Evolutionary conservation across 345 rosid species (phyloP).

Genomic region (Firmiana major): DNA sequence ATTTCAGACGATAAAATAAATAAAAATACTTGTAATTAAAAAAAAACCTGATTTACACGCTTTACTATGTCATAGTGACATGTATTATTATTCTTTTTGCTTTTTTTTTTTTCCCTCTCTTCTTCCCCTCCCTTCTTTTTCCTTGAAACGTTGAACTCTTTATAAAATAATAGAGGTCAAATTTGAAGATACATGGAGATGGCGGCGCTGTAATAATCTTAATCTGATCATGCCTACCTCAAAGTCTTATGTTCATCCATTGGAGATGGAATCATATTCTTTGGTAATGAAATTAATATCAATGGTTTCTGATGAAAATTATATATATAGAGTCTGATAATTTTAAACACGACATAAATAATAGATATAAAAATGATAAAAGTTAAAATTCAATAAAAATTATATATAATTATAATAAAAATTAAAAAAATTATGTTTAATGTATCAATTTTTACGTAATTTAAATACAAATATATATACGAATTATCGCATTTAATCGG

Average conservation of each 20-base stretch:
- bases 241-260: neutral
- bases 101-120: neutral
- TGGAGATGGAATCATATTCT: slow-evolving; percentile 21
- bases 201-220: neutral
- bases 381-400: too few relatives aligned
- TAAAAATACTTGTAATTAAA: too few relatives aligned
- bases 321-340: neutral
- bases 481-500: neutral
- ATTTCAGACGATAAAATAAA: too few relatives aligned
- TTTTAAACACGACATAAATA: too few relatives aligned
- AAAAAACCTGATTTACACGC: too few relatives aligned
- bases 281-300: neutral
- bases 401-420: too few relatives aligned
- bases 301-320: neutral
- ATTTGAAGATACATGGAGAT: neutral
- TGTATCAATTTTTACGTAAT: too few relatives aligned
- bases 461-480: too few relatives aligned
- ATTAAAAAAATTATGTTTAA: too few relatives aligned
- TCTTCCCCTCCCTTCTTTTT: neutral
- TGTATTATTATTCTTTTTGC: neutral
- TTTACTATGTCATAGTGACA: neutral
- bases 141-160: neutral
- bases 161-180: neutral
- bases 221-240: neutral
- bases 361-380: too few relatives aligned